phyloP scores from a whole-genome alignment of 1,284 basidiomycete species.

The Afroboletus lepidellus region DNA sequence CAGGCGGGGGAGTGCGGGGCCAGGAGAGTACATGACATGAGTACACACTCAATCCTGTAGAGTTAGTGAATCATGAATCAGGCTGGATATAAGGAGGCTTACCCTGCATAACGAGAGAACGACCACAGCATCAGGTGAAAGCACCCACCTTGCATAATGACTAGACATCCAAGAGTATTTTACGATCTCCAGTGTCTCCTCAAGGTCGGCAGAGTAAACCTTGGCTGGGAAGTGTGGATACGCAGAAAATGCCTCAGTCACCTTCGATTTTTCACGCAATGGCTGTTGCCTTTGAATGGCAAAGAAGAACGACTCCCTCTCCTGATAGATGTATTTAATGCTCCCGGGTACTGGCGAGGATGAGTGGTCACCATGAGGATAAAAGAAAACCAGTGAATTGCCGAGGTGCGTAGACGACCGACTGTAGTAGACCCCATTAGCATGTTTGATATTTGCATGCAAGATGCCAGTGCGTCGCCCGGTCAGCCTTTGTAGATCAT shows the following conservation, averaged over 20 bases:
- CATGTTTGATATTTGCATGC: neutral
- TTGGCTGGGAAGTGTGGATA: neutral
- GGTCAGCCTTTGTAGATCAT: neutral
- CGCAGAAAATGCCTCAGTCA: neutral
- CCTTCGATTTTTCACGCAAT: neutral
- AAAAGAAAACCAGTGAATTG: neutral
- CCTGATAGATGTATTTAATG: neutral
- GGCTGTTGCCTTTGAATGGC: neutral
- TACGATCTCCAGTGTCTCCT: neutral
- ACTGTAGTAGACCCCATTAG: neutral
- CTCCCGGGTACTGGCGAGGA: neutral
- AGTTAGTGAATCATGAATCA: too few relatives aligned
- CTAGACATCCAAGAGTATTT: neutral
- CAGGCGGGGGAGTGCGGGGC: too few relatives aligned
- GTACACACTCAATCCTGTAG: too few relatives aligned
- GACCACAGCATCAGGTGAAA: neutral
- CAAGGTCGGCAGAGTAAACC: neutral
- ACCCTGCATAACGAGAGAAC: neutral
- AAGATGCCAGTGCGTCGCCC: neutral
- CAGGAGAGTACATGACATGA: too few relatives aligned
- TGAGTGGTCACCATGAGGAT: neutral
- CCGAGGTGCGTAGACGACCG: neutral
- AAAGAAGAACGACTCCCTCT: neutral
- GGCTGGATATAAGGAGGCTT: neutral
- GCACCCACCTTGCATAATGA: neutral